phyloP scores from a whole-genome alignment of 768 basidiomycete genomes.

The Rhodotorula graminis region DNA sequence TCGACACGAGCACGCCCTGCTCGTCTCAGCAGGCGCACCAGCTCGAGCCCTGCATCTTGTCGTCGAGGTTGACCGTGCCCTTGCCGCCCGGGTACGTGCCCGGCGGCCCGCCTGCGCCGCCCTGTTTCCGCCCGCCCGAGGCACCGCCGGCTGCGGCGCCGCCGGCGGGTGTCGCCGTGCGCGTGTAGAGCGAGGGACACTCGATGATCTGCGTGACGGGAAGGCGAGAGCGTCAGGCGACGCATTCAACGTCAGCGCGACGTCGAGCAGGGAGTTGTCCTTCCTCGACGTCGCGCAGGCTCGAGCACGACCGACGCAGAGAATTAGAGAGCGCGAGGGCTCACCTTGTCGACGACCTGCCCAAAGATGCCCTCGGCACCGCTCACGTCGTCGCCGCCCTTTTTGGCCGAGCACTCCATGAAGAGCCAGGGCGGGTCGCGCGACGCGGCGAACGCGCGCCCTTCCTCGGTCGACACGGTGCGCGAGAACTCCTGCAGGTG shows the following conservation, averaged over 20 bases:
- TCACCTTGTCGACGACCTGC: constrained; percentile 72
- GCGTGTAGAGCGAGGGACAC: constrained; percentile 33
- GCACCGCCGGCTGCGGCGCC: not conserved
- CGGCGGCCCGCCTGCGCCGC: constrained; percentile 3
- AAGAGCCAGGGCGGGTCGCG: constrained; percentile 75
- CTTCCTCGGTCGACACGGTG: constrained; percentile 75
- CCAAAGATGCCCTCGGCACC: constrained; percentile 59
- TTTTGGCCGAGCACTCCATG: constrained; percentile 90
- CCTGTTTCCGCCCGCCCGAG: not conserved
- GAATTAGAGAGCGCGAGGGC: constrained; percentile 6
- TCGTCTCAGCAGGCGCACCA: constrained; percentile 35
- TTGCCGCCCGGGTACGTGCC: constrained; percentile 16
- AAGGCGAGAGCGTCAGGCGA: too few relatives aligned
- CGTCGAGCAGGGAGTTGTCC: too few relatives aligned
- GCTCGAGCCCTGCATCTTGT: constrained; percentile 22
- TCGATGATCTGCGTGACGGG: constrained; percentile 28
- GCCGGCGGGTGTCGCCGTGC: not conserved
- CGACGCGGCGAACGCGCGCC: constrained; percentile 62
- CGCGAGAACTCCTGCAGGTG: constrained; percentile 75
- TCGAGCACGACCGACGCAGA: too few relatives aligned
- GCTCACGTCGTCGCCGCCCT: constrained; percentile 63
- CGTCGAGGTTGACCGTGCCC: constrained; percentile 27
- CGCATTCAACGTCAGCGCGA: too few relatives aligned
- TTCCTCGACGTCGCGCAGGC: too few relatives aligned
- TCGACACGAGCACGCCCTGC: too few relatives aligned